These are phyloP conservation scores for Adansonia grandidieri DNA, from an alignment of 441 rosid genomes.

Conservation along the genomic window DNA sequence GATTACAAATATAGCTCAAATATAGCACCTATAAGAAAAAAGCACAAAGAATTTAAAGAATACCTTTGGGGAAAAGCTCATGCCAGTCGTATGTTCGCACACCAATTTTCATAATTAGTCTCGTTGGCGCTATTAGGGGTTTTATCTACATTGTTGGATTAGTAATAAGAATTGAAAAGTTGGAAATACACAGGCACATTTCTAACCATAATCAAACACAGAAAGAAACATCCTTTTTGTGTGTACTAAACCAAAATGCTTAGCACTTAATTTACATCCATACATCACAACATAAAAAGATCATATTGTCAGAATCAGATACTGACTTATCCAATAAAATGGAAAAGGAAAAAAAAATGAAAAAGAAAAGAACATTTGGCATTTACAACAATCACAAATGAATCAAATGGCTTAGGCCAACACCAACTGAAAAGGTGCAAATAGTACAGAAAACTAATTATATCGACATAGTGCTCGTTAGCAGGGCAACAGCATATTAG, in stretches of 20 bases:
- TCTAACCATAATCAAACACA: background rate
- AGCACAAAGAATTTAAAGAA: conserved; percentile 16
- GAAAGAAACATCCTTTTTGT: background rate
- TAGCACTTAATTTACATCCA: background rate
- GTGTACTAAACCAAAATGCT: conserved; percentile 6
- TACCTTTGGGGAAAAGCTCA: conserved; percentile 90
- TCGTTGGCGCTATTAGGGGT: conserved; percentile 89
- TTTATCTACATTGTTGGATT: conserved; percentile 68
- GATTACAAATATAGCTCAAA: conserved; percentile 13
- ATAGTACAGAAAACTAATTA: background rate
- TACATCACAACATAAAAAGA: conserved; percentile 7
- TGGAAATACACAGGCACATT: background rate
- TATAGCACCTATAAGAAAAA: conserved; percentile 12
- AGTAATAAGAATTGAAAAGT: conserved; percentile 15
- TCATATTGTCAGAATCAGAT: background rate
- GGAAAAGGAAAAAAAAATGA: background rate
- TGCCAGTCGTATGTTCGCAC: conserved; percentile 84
- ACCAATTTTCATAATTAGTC: conserved; percentile 74
- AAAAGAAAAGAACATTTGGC: background rate
- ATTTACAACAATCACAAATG: background rate
- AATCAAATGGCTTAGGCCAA: conserved; percentile 2
- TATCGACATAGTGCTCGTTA: background rate
- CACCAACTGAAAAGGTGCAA: background rate
- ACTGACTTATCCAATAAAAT: background rate
- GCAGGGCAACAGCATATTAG: background rate